These are phyloP conservation scores for Limnanthes douglasii DNA, from an alignment of 345 rosid species.

Conservation along the genomic window DNA sequence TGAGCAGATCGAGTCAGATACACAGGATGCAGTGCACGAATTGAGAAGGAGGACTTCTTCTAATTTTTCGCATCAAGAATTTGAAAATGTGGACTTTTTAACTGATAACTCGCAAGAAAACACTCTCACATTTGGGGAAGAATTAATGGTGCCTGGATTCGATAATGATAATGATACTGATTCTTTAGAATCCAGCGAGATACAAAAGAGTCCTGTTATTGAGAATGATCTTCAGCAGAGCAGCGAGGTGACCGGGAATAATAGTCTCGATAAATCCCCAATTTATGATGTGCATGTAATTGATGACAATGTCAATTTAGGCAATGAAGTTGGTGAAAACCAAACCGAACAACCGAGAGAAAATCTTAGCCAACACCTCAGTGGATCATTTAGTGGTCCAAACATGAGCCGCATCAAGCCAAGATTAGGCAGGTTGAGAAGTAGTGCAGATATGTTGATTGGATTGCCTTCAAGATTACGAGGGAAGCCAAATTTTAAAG, in stretches of 20 bases:
- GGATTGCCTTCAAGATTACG: constrained; percentile 13
- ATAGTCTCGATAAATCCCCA: constrained; percentile 5
- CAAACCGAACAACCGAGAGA: constrained; percentile 14
- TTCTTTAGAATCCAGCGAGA: constrained; percentile 8
- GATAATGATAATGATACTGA: constrained; percentile 19
- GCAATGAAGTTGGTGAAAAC: too few species aligned
- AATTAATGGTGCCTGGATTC: constrained; percentile 17
- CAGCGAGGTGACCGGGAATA: constrained; percentile 7
- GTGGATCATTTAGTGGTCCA: constrained; percentile 9
- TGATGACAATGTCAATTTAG: constrained; percentile 6
- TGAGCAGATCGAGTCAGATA: constrained; percentile 17
- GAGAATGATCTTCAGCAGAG: constrained; percentile 3
- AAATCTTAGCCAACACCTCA: constrained; percentile 9
- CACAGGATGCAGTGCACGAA: constrained; percentile 2
- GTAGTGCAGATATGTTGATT: constrained; percentile 25
- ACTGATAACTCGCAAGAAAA: constrained; percentile 9
- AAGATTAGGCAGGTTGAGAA: constrained; percentile 21
- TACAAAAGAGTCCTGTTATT: constrained; percentile 4
- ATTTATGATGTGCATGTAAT: constrained; percentile 4
- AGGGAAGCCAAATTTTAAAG: constrained; percentile 14
- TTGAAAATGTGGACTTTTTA: constrained; percentile 3
- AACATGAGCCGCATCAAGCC: constrained; percentile 2
- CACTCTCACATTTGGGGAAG: constrained; percentile 25
- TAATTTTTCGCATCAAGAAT: constrained; percentile 14
- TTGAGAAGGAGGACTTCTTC: constrained; percentile 9